Evolutionary conservation across 208 protist species (phyloP).

Genomic region (Leishmania aethiopica): DNA sequence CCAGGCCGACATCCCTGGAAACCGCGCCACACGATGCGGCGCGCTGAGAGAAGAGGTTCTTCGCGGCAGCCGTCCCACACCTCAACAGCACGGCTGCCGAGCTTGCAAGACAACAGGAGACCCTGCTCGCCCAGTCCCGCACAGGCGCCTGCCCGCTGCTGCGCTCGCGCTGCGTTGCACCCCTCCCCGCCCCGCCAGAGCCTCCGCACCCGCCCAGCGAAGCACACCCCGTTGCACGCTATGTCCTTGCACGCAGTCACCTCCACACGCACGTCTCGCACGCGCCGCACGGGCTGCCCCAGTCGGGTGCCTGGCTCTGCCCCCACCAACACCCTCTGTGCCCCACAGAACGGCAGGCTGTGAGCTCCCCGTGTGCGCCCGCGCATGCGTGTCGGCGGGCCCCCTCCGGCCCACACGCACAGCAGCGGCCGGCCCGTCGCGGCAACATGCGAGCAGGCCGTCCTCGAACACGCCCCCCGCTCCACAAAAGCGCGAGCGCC

Average conservation of each 20-base stretch:
- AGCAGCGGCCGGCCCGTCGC: neutral
- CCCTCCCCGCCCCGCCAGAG: neutral
- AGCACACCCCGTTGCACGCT: neutral
- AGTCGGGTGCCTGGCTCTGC: neutral
- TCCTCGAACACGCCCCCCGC: neutral
- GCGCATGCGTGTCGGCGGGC: no score
- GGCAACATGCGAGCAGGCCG: neutral
- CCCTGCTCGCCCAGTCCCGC: neutral
- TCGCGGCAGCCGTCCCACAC: neutral
- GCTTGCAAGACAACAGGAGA: neutral
- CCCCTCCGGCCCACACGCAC: neutral
- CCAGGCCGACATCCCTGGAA: neutral
- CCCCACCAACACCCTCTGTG: neutral
- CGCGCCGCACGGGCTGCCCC: neutral
- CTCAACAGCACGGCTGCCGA: neutral
- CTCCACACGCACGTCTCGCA: neutral
- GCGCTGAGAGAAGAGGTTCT: neutral
- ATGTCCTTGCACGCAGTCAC: neutral
- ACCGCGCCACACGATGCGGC: neutral
- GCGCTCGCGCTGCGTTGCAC: neutral
- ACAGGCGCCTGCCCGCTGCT: neutral
- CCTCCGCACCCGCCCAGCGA: neutral
- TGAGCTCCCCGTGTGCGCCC: no score
- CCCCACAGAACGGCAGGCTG: neutral
- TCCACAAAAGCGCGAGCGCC: neutral